phyloP scores from a whole-genome alignment of 2,329 filamentous ascomycete species.

The Ophiostoma australiae region DNA sequence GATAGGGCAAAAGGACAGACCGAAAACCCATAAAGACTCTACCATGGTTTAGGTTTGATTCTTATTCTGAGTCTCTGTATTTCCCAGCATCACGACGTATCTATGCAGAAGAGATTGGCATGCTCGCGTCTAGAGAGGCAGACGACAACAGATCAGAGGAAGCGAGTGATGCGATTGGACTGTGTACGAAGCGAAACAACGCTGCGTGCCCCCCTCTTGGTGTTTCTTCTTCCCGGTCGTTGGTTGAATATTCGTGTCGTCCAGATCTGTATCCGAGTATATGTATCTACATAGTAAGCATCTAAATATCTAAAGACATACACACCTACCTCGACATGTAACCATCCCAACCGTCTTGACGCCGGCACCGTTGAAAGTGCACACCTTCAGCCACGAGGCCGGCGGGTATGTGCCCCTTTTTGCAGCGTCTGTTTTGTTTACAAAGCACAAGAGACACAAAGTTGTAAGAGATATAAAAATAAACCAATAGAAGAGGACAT shows the following conservation, averaged over 20 bases:
- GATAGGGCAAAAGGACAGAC: background rate
- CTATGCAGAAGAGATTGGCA: background rate
- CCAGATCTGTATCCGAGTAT: background rate
- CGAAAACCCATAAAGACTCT: background rate
- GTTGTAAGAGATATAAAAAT: background rate
- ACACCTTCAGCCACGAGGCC: background rate
- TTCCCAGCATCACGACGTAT: background rate
- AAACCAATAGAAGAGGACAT: background rate
- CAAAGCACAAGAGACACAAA: background rate
- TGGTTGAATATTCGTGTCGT: background rate
- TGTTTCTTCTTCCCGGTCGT: background rate
- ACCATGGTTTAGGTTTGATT: background rate
- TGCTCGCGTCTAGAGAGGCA: background rate
- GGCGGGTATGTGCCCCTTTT: slow-evolving; percentile 4
- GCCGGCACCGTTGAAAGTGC: background rate
- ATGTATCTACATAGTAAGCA: background rate
- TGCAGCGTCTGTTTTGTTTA: background rate
- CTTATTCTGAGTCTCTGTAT: background rate
- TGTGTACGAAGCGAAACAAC: background rate
- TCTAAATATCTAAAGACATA: background rate
- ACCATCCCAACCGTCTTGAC: background rate
- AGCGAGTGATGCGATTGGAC: background rate
- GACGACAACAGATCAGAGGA: background rate
- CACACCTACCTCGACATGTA: too few species aligned
- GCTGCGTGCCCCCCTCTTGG: background rate